Evolutionary conservation across 78 protist genomes (phyloP).

Genomic region (Dictyostelium brefeldianum): DNA sequence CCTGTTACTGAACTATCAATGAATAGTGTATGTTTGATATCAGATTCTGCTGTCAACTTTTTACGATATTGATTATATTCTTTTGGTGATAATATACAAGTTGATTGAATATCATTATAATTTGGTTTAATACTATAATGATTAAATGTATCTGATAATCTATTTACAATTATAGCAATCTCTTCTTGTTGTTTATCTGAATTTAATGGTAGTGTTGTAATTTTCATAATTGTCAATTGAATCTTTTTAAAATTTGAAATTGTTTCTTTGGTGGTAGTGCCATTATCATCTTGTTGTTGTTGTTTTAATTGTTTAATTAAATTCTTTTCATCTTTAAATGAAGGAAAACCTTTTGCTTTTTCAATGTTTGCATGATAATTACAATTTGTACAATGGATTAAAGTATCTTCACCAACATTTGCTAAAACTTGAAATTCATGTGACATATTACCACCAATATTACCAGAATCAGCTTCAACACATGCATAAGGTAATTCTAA

Average conservation of each 20-base stretch:
- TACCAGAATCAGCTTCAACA: conserved; percentile 91
- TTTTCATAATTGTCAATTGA: neutral
- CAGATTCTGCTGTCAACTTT: neutral
- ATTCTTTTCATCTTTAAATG: neutral
- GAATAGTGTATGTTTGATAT: neutral
- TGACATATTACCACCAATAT: conserved; percentile 88
- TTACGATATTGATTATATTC: conserved; percentile 1
- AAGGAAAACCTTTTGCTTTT: conserved; percentile 55
- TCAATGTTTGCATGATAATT: conserved; percentile 88
- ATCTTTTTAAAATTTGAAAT: neutral
- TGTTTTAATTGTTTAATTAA: neutral
- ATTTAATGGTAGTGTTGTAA: neutral
- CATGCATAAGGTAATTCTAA: conserved; percentile 66
- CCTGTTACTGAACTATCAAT: conserved; percentile 1
- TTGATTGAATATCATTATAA: conserved; percentile 13
- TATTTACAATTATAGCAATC: neutral
- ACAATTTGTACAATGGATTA: conserved; percentile 77
- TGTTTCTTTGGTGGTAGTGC: neutral
- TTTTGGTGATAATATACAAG: neutral
- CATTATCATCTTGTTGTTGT: neutral
- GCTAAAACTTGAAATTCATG: conserved; percentile 91
- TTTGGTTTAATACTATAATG: conserved; percentile 7
- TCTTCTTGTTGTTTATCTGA: neutral
- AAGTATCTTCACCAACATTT: conserved; percentile 85
- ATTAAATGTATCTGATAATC: neutral